Evolutionary conservation across 192 early-diverging fungal genomes (phyloP).

Genomic region (Coemansia sp.): DNA sequence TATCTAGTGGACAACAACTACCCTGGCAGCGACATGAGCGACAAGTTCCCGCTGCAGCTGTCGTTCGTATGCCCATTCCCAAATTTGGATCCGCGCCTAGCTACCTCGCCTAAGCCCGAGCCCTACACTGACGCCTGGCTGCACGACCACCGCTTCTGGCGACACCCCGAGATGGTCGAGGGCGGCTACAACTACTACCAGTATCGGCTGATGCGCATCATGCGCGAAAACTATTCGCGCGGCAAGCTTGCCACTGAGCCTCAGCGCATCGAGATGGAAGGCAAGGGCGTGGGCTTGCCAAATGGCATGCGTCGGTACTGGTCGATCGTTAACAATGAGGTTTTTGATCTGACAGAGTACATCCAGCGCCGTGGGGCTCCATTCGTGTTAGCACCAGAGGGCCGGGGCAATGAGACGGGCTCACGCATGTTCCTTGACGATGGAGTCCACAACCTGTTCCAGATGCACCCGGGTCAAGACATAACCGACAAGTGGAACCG

Average conservation of each 20-base stretch:
- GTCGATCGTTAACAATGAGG: conserved; percentile 70
- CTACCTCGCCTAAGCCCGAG: conserved; percentile 54
- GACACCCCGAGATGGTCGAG: conserved; percentile 75
- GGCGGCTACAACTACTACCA: conserved; percentile 71
- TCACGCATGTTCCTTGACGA: conserved; percentile 64
- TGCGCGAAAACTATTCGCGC: conserved; percentile 66
- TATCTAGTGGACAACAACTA: conserved; percentile 60
- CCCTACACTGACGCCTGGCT: conserved; percentile 64
- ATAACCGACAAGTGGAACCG: conserved; percentile 64
- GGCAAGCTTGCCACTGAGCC: conserved; percentile 69
- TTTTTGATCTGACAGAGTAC: conserved; percentile 76
- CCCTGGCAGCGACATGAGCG: conserved; percentile 66
- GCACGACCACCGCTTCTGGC: conserved; percentile 74
- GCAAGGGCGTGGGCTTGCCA: conserved; percentile 43
- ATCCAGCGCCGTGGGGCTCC: conserved; percentile 55
- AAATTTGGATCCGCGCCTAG: conserved; percentile 59
- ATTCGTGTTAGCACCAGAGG: conserved; percentile 48
- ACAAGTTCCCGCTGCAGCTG: conserved; percentile 72
- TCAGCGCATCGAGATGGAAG: conserved; percentile 60
- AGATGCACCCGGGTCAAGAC: conserved; percentile 64
- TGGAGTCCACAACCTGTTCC: conserved; percentile 66
- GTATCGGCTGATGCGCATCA: conserved; percentile 61
- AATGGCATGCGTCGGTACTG: conserved; percentile 50
- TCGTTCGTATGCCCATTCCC: conserved; percentile 61
- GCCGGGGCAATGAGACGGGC: conserved; percentile 38